Percentiles rank a stretch among this genome's conserved stretches.
Evolutionary conservation across 129 eudicot species (phyloP).

Genomic region (Flaveria bidentis): DNA sequence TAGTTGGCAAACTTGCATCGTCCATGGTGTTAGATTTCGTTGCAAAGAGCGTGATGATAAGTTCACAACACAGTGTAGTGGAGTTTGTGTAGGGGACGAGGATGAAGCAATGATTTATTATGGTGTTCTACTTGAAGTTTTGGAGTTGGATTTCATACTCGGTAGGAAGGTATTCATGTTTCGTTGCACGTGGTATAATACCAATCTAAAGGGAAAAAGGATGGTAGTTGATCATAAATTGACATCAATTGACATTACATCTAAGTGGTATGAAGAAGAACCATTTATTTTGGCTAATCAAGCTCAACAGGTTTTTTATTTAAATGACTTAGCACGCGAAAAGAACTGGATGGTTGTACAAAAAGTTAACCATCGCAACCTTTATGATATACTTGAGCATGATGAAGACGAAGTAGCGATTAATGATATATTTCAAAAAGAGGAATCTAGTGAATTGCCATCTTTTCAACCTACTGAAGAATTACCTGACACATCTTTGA

Average conservation of each 20-base stretch:
- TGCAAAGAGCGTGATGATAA: constrained; percentile 17
- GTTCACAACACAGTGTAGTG: neutral
- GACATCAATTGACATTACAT: constrained; percentile 11
- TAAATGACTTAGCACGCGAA: neutral
- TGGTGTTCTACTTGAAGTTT: constrained; percentile 6
- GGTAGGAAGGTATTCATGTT: constrained; percentile 6
- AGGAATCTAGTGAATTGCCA: too few relatives aligned
- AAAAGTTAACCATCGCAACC: too few relatives aligned
- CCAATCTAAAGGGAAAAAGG: neutral
- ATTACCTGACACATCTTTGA: too few relatives aligned
- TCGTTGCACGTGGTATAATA: neutral
- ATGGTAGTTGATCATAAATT: constrained; percentile 5
- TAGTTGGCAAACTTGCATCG: constrained; percentile 15
- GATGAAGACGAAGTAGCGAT: too few relatives aligned
- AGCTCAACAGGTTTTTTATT: constrained; percentile 13
- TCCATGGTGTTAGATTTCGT: constrained; percentile 11
- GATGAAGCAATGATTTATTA: constrained; percentile 5
- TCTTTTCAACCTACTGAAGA: too few relatives aligned
- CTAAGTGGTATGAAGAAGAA: neutral
- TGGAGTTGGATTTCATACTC: constrained; percentile 8
- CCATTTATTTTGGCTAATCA: constrained; percentile 18
- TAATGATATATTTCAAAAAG: too few relatives aligned
- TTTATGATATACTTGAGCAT: too few relatives aligned
- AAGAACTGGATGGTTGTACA: too few relatives aligned
- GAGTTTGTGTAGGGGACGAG: neutral